phyloP scores from a whole-genome alignment of 164 flowering plant genomes.

The Warburgia ugandensis region DNA sequence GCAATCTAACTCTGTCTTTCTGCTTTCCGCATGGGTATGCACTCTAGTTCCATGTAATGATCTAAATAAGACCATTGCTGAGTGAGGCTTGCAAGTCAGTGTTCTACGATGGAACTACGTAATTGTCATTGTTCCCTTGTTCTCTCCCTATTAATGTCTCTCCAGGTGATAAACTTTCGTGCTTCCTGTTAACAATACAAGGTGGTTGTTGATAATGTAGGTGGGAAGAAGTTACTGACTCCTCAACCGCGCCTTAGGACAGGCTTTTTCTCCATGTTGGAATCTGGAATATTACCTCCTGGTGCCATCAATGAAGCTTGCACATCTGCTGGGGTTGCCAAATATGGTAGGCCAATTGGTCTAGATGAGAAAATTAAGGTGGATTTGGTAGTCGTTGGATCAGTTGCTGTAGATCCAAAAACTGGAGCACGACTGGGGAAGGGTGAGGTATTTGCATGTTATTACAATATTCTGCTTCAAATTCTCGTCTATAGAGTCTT shows the following conservation, averaged over 20 bases:
- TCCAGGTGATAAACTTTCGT: not conserved
- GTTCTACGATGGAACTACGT: no score
- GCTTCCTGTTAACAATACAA: not conserved
- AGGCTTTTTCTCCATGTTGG: slow-evolving; percentile 79
- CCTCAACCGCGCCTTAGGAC: slow-evolving; percentile 92
- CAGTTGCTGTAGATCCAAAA: slow-evolving; percentile 81
- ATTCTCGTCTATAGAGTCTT: not conserved
- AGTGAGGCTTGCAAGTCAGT: no score
- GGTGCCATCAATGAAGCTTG: slow-evolving; percentile 66
- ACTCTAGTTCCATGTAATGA: no score
- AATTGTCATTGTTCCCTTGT: no score
- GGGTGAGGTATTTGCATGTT: slow-evolving; percentile 68
- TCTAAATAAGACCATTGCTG: no score
- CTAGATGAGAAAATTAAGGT: slow-evolving; percentile 75
- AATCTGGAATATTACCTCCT: slow-evolving; percentile 34
- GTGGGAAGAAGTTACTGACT: slow-evolving; percentile 69
- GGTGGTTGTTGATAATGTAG: slow-evolving; percentile 21
- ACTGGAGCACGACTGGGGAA: slow-evolving; percentile 93
- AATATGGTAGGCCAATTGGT: slow-evolving; percentile 75
- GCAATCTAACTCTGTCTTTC: no score
- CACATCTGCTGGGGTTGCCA: slow-evolving; percentile 83
- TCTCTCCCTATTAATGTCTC: not conserved
- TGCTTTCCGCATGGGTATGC: no score
- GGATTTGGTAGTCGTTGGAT: slow-evolving; percentile 75
- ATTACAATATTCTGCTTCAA: not conserved